A percentile compares a stretch with the other conserved stretches of the same genome.
These are phyloP conservation scores for Trichosanthes cucumerina DNA, from an alignment of 306 rosid genomes.

Conservation along the genomic window DNA sequence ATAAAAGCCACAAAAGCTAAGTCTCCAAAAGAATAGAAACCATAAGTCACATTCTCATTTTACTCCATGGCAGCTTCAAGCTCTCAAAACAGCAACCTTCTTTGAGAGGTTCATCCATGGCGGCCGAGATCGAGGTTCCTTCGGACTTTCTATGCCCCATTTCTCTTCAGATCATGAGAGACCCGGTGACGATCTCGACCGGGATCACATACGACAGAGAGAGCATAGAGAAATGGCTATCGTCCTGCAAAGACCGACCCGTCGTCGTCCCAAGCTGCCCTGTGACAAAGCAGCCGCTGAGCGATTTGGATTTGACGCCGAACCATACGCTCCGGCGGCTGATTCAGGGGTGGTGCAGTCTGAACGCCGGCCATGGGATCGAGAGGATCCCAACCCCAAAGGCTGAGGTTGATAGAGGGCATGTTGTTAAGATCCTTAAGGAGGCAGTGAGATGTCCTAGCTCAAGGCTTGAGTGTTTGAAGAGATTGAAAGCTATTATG, in stretches of 20 bases:
- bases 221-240: constrained; percentile 60
- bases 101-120: background rate
- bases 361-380: constrained; percentile 41
- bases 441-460: constrained; percentile 36
- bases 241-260: constrained; percentile 25
- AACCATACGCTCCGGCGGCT: constrained; percentile 54
- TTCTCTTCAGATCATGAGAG: constrained; percentile 67
- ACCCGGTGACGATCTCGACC: constrained; percentile 60
- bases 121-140: constrained; percentile 50
- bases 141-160: constrained; percentile 67
- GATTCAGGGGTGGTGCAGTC: constrained; percentile 70
- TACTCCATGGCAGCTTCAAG: background rate
- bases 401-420: constrained; percentile 30
- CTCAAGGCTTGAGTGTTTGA: constrained; percentile 29
- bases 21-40: background rate
- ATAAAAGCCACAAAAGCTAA: background rate
- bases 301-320: background rate
- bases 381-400: constrained; percentile 65
- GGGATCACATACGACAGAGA: constrained; percentile 77
- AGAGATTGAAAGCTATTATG: constrained; percentile 35
- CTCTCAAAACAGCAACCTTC: background rate
- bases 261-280: constrained; percentile 46
- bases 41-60: background rate
- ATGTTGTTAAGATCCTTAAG: constrained; percentile 36
- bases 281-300: constrained; percentile 3